Evolutionary conservation across 768 basidiomycete genomes (phyloP), one percentile per base, ranked within the genome.

Genomic region (Pleurotus platypus): DNA sequence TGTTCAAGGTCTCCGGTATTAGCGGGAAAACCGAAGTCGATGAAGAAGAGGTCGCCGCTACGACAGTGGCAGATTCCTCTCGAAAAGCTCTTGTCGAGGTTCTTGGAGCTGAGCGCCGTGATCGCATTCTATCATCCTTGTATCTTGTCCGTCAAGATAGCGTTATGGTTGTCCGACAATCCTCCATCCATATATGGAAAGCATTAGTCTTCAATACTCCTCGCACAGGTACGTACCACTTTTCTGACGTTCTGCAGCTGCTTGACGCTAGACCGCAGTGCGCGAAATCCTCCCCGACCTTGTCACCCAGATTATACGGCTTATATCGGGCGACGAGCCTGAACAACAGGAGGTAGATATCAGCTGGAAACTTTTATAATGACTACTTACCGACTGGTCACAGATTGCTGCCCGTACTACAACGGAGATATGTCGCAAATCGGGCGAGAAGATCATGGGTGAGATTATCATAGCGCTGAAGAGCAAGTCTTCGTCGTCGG

Each of bases 1-100:
- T 98, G 9, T 99, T 98, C 88, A 93, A 94, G 69, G 87, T 98
- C 9, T 93, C 95, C 15, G 97, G 97, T 50, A 97, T 99, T 65
- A 89, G 90, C 58, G 91, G 87, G 49, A 98, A 98, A 70, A 46
- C 90, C 39, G 83, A 92, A 57, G 71, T 74, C 4, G 90, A 87
- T 46, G 94, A 92, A 42, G 89, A 89, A 20, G 89, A 88, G 35
- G 78, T 77, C 8, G 73, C 76, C 38, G 85, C 78, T 57, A 83
- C 78, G 11, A 77, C 74, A 0, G 76, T 81, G 13, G 85, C 83
- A 0, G 96, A 98, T 65, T 79, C 83, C 2, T 96, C 96, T 2
- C 83, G 90, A 49, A 87, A 88, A 58, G 92, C 90, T 7, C 82
- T 98, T 39, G 81, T 87, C 51, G 94, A 98, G 42, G 87, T 93